Conservation (phyloP, 306 rosid species). For the Cicer cuneatum region DNA sequence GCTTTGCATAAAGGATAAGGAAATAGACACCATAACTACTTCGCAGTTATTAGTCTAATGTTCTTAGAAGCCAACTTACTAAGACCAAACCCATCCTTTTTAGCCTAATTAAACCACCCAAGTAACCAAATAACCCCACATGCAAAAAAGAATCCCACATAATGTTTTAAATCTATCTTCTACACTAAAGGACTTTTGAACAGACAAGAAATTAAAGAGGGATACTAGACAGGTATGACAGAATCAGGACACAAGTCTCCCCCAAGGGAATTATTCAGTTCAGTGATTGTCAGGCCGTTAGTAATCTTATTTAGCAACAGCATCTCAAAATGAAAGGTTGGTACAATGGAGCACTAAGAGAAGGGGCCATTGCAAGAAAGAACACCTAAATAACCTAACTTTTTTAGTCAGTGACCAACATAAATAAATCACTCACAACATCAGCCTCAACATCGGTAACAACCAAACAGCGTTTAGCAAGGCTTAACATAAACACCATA, state of each 20-base stretch:
- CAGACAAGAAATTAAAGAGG: slow-evolving; percentile 3
- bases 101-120: slow-evolving; percentile 6
- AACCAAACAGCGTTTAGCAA: slow-evolving; percentile 25
- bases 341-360: slow-evolving; percentile 6
- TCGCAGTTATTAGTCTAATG: background rate
- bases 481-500: background rate
- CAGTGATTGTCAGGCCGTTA: background rate
- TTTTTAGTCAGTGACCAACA: background rate
- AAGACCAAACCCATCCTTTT: slow-evolving; percentile 5
- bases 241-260: background rate
- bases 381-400: slow-evolving; percentile 1
- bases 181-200: background rate
- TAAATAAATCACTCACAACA: slow-evolving; percentile 15
- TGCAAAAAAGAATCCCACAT: background rate
- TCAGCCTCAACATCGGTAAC: slow-evolving; percentile 12
- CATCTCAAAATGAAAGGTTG: slow-evolving; percentile 16
- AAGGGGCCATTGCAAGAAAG: slow-evolving; percentile 14
- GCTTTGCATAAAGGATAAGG: background rate
- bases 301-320: slow-evolving; percentile 9
- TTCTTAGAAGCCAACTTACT: slow-evolving; percentile 24
- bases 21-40: background rate
- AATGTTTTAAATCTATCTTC: slow-evolving; percentile 2
- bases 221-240: background rate
- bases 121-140: slow-evolving; percentile 1
- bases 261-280: slow-evolving; percentile 12